phyloP scores from a whole-genome alignment of 495 filamentous ascomycete species.

The Pyrenopolyporus hunteri region DNA sequence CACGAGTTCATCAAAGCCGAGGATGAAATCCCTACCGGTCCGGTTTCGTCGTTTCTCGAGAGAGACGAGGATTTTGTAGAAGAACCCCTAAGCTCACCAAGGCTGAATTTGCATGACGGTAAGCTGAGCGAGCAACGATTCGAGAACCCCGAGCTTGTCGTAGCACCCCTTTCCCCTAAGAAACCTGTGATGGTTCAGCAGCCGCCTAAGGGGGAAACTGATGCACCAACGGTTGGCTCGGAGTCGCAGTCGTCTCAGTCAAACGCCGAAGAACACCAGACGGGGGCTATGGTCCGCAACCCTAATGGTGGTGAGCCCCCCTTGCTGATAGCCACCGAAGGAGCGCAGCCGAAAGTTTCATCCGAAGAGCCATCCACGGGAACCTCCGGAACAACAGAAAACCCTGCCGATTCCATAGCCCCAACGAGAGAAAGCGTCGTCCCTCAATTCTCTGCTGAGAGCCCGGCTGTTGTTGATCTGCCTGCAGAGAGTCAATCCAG shows the following conservation, averaged over 20 bases:
- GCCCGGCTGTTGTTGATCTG: not conserved
- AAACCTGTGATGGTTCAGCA: conserved; percentile 41
- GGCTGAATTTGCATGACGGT: conserved; percentile 52
- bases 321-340: not conserved
- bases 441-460: not conserved
- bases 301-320: not conserved
- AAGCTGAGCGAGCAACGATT: conserved; percentile 46
- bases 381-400: not conserved
- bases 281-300: not conserved
- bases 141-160: conserved; percentile 52
- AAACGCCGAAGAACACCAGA: not conserved
- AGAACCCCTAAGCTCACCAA: conserved; percentile 68
- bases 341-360: not conserved
- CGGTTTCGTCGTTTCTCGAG: conserved; percentile 51
- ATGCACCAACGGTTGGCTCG: not conserved
- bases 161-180: conserved; percentile 58
- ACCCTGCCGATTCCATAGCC: not conserved
- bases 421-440: not conserved
- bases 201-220: not conserved
- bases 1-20: conserved; percentile 57
- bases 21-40: conserved; percentile 47
- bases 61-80: conserved; percentile 73
- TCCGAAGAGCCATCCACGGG: not conserved
- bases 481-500: not conserved
- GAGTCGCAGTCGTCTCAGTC: not conserved